These are phyloP conservation scores for Torrubiellomyces zombiae DNA, from an alignment of 2,329 filamentous ascomycete species.

Conservation along the genomic window DNA sequence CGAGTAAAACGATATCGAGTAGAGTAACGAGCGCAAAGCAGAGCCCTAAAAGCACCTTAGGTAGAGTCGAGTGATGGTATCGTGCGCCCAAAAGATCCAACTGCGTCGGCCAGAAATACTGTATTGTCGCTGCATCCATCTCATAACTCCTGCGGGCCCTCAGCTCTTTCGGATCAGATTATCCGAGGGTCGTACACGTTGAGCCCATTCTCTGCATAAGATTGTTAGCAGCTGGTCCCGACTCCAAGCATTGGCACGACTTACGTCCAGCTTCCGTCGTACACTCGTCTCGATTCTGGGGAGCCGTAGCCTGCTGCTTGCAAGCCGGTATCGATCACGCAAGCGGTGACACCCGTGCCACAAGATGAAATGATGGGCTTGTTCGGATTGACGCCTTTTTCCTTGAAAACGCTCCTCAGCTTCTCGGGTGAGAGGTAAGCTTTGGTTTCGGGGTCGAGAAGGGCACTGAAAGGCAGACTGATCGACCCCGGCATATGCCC, in stretches of 20 bases:
- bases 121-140: neutral
- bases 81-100: no score
- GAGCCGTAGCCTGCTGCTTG: constrained; percentile 60
- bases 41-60: no score
- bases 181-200: constrained; percentile 43
- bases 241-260: constrained; percentile 19
- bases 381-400: constrained; percentile 61
- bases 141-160: constrained; percentile 16
- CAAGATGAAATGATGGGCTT: constrained; percentile 79
- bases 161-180: constrained; percentile 46
- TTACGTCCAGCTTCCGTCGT: constrained; percentile 97
- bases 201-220: constrained; percentile 45
- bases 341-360: constrained; percentile 87
- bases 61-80: no score
- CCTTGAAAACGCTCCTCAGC: constrained; percentile 58
- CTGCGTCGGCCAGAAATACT: no score
- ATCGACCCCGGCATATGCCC: constrained; percentile 85
- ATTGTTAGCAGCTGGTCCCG: constrained; percentile 10
- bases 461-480: constrained; percentile 60
- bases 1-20: no score
- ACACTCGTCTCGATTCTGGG: constrained; percentile 53
- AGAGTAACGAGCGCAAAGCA: no score
- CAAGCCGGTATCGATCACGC: constrained; percentile 75
- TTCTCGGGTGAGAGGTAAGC: constrained; percentile 56
- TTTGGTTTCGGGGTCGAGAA: constrained; percentile 74